phyloP scores from a whole-genome alignment of 148 eudicot genomes.

The Nepenthes gracilis region DNA sequence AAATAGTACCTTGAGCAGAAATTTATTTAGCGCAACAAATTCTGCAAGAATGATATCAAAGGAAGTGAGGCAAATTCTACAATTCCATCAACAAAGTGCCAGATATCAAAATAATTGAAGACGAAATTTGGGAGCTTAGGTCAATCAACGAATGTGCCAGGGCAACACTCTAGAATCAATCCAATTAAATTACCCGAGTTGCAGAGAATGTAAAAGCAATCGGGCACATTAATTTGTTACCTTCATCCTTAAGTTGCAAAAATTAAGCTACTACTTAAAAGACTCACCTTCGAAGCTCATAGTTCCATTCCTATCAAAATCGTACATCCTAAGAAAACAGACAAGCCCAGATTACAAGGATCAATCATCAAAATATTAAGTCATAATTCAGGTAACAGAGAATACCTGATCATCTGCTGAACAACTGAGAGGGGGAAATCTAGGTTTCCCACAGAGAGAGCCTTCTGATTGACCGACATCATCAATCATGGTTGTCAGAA shows the following conservation, averaged over 20 bases:
- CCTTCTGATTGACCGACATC: slow-evolving; percentile 29
- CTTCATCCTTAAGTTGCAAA: neutral
- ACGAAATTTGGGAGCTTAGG: too few species aligned
- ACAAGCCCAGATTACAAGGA: neutral
- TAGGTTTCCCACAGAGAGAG: slow-evolving; percentile 75
- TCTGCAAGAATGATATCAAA: slow-evolving; percentile 30
- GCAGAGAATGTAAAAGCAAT: neutral
- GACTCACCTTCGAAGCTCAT: slow-evolving; percentile 81
- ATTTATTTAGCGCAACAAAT: slow-evolving; percentile 75
- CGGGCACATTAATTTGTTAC: neutral
- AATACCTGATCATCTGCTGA: slow-evolving; percentile 89
- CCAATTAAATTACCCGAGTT: neutral
- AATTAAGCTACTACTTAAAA: neutral
- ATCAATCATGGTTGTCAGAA: neutral
- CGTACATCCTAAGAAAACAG: slow-evolving; percentile 56
- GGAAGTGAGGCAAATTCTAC: slow-evolving; percentile 2
- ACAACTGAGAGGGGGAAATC: slow-evolving; percentile 67
- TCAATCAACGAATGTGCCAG: too few species aligned
- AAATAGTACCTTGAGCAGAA: slow-evolving; percentile 68
- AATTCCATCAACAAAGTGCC: neutral
- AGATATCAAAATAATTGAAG: too few species aligned
- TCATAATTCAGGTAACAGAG: neutral
- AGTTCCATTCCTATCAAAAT: slow-evolving; percentile 75
- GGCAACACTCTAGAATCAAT: too few species aligned
- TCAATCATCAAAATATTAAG: slow-evolving; percentile 7